Evolutionary conservation across 2,329 filamentous ascomycete species (phyloP).

Genomic region (Colletotrichum cordylinicola): DNA sequence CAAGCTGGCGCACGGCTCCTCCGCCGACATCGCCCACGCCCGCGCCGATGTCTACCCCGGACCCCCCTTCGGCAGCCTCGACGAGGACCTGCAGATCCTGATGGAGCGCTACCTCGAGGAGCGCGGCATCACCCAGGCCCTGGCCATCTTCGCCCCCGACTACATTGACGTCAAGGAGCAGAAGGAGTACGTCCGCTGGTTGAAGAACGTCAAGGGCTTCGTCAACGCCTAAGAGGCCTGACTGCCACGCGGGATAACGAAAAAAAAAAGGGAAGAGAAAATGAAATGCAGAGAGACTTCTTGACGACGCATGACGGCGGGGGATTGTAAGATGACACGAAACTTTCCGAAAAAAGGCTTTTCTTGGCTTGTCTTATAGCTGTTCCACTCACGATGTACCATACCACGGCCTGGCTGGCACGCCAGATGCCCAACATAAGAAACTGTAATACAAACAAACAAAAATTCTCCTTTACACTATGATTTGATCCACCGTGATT

Average conservation of each 20-base stretch:
- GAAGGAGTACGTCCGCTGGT: slow-evolving; percentile 92
- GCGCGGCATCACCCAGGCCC: slow-evolving; percentile 84
- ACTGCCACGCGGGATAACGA: not conserved
- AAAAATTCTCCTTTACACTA: not conserved
- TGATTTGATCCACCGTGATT: not conserved
- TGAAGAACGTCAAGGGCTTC: slow-evolving; percentile 86
- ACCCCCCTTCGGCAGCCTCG: slow-evolving; percentile 90
- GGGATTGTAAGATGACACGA: slow-evolving; percentile 18
- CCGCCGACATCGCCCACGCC: slow-evolving; percentile 77
- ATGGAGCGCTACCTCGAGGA: slow-evolving; percentile 95
- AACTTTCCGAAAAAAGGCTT: not conserved
- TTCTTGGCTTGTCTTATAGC: slow-evolving; percentile 22
- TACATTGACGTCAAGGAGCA: slow-evolving; percentile 99
- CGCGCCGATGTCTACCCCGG: slow-evolving; percentile 85
- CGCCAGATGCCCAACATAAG: not conserved
- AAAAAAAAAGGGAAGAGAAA: not conserved
- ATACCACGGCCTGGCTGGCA: slow-evolving; percentile 18
- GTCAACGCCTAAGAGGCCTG: slow-evolving; percentile 68
- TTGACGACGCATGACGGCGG: slow-evolving; percentile 20
- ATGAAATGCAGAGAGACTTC: not conserved
- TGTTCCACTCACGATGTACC: slow-evolving; percentile 25
- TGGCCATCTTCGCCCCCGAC: slow-evolving; percentile 91
- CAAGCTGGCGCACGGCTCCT: slow-evolving; percentile 77
- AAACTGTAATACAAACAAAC: slow-evolving; percentile 14
- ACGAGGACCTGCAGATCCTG: slow-evolving; percentile 92